Percentiles rank a stretch among this genome's conserved stretches.
Evolutionary conservation across 73 alveolate genomes (phyloP).

Genomic region (Paramecium pentaurelia): DNA sequence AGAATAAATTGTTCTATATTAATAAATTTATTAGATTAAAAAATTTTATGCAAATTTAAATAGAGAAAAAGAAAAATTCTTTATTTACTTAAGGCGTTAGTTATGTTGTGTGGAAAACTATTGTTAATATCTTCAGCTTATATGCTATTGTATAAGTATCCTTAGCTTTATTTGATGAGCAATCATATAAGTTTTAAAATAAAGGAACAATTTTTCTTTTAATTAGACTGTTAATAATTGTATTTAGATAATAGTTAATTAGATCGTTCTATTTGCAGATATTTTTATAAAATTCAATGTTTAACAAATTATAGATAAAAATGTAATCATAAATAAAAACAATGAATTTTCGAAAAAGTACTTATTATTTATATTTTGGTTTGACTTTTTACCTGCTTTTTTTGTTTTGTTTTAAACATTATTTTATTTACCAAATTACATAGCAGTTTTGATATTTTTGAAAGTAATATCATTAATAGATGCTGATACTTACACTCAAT

Average conservation of each 20-base stretch:
- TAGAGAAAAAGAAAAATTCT: not conserved
- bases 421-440: not conserved
- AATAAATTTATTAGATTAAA: not conserved
- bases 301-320: not conserved
- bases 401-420: not conserved
- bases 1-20: not conserved
- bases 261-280: not conserved
- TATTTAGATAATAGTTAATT: not conserved
- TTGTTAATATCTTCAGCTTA: not conserved
- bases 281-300: slow-evolving; percentile 13
- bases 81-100: not conserved
- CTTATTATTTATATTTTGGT: not conserved
- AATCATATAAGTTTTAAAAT: not conserved
- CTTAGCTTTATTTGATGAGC: not conserved
- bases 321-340: not conserved
- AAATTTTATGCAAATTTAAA: not conserved
- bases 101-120: not conserved
- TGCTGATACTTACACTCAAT: not conserved
- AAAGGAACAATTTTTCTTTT: not conserved
- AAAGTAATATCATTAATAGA: not conserved
- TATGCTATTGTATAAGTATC: not conserved
- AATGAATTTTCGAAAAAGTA: not conserved
- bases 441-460: not conserved
- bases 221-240: not conserved
- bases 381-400: not conserved